phyloP scores from a whole-genome alignment of 2,329 filamentous ascomycete species.

The Pseudophaeomoniella oleicola region DNA sequence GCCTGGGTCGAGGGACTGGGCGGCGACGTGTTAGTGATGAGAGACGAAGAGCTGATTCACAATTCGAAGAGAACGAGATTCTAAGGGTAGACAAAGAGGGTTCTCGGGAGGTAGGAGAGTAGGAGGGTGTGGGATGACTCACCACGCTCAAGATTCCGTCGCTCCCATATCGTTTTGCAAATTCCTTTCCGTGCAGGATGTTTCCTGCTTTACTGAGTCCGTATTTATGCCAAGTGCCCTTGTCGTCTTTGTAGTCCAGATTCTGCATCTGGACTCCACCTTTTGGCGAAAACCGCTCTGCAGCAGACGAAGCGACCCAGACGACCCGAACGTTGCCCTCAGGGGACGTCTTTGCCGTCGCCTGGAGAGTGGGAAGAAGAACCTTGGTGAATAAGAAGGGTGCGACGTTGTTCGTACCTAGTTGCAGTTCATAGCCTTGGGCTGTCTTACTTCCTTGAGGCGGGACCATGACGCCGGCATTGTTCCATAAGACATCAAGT shows the following conservation, averaged over 20 bases:
- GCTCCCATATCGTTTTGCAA: constrained; percentile 12
- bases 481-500: constrained; percentile 26
- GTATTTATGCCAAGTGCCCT: constrained; percentile 15
- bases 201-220: constrained; percentile 22
- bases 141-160: constrained; percentile 8
- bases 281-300: constrained; percentile 5
- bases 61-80: background rate
- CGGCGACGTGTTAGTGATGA: too few species aligned
- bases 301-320: constrained; percentile 5
- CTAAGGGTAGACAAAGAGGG: too few species aligned
- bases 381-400: constrained; percentile 25
- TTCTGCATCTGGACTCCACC: constrained; percentile 15
- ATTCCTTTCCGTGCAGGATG: constrained; percentile 18
- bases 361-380: constrained; percentile 18
- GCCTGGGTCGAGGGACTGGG: constrained; percentile 19
- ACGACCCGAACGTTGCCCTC: constrained; percentile 17
- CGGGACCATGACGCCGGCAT: constrained; percentile 22
- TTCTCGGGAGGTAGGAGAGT: background rate
- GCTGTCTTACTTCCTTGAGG: constrained; percentile 17
- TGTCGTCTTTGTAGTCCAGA: constrained; percentile 9
- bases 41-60: background rate
- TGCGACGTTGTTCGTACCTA: constrained; percentile 23
- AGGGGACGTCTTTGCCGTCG: constrained; percentile 13
- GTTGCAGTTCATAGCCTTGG: constrained; percentile 21
- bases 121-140: background rate